Evolutionary conservation across 768 basidiomycete genomes (phyloP).

Genomic region (Russula compacta): DNA sequence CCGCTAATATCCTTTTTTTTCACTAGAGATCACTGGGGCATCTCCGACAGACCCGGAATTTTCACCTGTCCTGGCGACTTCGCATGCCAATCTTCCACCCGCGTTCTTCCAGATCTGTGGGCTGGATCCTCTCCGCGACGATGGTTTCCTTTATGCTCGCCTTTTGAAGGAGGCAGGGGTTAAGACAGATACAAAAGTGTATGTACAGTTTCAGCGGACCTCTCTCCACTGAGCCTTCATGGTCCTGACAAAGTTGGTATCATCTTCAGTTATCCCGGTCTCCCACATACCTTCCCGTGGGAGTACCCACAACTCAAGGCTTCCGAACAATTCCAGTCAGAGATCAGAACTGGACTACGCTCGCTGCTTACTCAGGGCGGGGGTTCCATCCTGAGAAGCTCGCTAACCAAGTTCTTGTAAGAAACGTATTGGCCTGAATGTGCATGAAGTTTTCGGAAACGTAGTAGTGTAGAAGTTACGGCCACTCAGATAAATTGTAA

Average conservation of each 20-base stretch:
- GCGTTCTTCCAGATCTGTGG: not conserved
- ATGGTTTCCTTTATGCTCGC: not conserved
- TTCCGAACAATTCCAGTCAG: not conserved
- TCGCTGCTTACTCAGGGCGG: not conserved
- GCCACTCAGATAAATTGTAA: not conserved
- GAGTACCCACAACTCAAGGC: not conserved
- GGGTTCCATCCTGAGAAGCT: not conserved
- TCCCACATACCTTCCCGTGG: not conserved
- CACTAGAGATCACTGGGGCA: not conserved
- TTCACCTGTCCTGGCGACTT: not conserved
- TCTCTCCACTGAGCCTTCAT: not conserved
- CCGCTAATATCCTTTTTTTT: not conserved
- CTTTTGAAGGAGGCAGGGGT: not conserved
- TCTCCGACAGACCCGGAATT: not conserved
- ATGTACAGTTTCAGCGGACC: not conserved
- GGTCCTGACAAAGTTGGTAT: not conserved
- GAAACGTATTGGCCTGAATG: too few species aligned
- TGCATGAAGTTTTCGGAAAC: not conserved
- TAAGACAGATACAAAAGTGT: constrained; percentile 1
- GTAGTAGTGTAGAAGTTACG: not conserved
- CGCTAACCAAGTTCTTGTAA: not conserved
- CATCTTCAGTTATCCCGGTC: not conserved
- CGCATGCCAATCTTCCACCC: not conserved
- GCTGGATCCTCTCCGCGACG: constrained; percentile 7
- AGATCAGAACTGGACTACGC: not conserved